Evolutionary conservation across 1,284 basidiomycete genomes (phyloP).

Genomic region (Ustilago loliicola): DNA sequence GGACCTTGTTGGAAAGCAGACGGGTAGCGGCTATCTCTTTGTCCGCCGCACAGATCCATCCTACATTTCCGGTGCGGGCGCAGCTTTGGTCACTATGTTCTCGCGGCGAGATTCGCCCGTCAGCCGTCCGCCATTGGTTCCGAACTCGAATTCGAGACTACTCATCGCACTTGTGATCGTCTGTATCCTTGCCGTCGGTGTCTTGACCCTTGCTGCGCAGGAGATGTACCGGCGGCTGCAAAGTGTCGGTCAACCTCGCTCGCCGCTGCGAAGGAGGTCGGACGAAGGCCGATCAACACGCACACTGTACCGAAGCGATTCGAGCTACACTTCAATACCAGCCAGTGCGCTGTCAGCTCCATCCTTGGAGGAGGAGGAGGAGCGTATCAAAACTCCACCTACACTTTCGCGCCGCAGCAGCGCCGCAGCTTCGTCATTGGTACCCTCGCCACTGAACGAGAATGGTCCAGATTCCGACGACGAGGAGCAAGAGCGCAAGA

Average conservation of each 20-base stretch:
- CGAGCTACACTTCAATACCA: constrained; percentile 23
- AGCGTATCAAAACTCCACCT: constrained; percentile 46
- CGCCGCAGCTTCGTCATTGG: constrained; percentile 27
- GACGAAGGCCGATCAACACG: constrained; percentile 28
- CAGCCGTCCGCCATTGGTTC: constrained; percentile 47
- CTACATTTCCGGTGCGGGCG: constrained; percentile 25
- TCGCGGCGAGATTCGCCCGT: constrained; percentile 35
- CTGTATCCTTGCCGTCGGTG: constrained; percentile 46
- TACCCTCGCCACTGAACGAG: constrained; percentile 24
- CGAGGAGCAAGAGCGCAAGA: constrained; percentile 29
- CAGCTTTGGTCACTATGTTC: constrained; percentile 38
- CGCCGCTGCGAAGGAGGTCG: constrained; percentile 38
- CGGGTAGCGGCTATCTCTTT: constrained; percentile 48
- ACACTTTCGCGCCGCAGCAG: constrained; percentile 46
- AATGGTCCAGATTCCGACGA: constrained; percentile 30
- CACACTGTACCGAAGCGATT: constrained; percentile 27
- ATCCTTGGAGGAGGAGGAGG: constrained; percentile 51
- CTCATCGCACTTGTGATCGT: constrained; percentile 46
- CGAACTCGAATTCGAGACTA: constrained; percentile 50
- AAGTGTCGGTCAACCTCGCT: constrained; percentile 26
- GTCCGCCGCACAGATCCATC: constrained; percentile 23
- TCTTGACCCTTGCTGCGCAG: constrained; percentile 40
- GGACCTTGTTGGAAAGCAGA: constrained; percentile 45
- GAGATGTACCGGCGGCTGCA: constrained; percentile 31
- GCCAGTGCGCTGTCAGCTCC: constrained; percentile 12